A percentile compares a stretch with the other conserved stretches of the same genome.
Conservation (phyloP, 2,329 filamentous ascomycete species). For the Fusarium neocosmosporiellum region DNA sequence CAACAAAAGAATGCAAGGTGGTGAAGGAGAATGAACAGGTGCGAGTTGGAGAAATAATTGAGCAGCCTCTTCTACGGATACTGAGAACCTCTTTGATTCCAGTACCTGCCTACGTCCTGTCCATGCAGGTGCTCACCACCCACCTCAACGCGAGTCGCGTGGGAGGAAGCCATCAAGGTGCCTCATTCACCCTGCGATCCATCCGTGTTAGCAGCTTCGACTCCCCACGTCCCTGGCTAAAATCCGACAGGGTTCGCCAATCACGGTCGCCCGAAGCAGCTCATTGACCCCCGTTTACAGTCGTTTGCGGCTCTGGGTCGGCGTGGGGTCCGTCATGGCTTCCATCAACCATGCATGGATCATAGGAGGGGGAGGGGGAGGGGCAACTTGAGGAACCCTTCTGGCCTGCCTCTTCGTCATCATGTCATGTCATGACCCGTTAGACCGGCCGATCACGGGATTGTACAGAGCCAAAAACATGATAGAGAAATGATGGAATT, state of each 20-base stretch:
- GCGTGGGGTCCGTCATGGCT: constrained; percentile 31
- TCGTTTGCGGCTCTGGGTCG: background rate
- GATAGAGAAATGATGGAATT: background rate
- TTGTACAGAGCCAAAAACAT: background rate
- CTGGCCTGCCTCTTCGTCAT: constrained; percentile 18
- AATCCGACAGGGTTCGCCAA: constrained; percentile 18
- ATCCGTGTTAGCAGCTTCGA: background rate
- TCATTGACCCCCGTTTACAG: background rate
- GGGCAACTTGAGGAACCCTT: constrained; percentile 34
- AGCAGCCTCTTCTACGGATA: background rate
- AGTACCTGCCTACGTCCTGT: background rate
- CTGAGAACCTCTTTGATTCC: constrained; percentile 25
- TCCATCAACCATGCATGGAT: background rate
- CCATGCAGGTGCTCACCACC: constrained; percentile 6
- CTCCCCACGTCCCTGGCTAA: background rate
- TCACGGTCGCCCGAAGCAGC: constrained; percentile 4
- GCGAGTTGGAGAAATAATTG: background rate
- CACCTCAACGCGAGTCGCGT: background rate
- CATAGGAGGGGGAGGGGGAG: constrained; percentile 13
- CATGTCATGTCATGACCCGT: constrained; percentile 8
- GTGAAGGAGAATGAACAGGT: background rate
- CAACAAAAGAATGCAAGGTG: background rate
- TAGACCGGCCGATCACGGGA: background rate
- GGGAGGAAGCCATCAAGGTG: constrained; percentile 34
- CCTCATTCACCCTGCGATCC: background rate